Evolutionary conservation across 139 green algal genomes (phyloP).

Genomic region (Mychonastes homosphaera): DNA sequence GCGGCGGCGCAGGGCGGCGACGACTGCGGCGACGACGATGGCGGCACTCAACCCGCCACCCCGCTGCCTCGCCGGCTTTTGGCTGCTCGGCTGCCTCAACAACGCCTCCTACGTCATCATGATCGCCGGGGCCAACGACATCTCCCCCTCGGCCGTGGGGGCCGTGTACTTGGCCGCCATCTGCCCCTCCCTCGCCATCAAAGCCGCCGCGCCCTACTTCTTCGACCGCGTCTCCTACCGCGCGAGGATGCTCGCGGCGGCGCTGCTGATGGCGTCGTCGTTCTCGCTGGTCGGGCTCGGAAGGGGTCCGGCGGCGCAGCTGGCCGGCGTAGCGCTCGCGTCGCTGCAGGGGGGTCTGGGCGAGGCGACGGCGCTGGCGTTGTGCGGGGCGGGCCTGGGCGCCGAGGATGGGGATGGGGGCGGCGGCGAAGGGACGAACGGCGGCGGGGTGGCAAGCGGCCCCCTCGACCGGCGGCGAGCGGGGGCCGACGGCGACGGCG

Average conservation of each 20-base stretch:
- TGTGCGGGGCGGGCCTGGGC: constrained; percentile 37
- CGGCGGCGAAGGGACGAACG: too few relatives aligned
- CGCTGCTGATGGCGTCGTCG: constrained; percentile 31
- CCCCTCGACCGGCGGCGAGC: too few relatives aligned
- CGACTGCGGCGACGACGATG: background rate
- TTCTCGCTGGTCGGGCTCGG: constrained; percentile 35
- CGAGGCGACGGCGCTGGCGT: constrained; percentile 40
- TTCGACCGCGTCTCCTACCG: constrained; percentile 39
- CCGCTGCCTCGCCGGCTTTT: constrained; percentile 22
- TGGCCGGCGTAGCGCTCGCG: constrained; percentile 41
- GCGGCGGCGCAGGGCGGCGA: background rate
- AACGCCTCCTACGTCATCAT: constrained; percentile 15
- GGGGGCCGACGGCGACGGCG: too few relatives aligned
- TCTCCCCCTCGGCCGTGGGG: constrained; percentile 38
- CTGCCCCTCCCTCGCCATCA: constrained; percentile 36
- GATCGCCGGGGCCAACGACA: constrained; percentile 32
- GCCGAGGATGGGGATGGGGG: too few relatives aligned
- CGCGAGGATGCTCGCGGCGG: constrained; percentile 18
- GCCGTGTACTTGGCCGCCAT: constrained; percentile 51
- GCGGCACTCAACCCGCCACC: background rate
- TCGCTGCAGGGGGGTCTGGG: constrained; percentile 46
- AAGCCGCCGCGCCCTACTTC: constrained; percentile 37
- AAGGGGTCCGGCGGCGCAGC: constrained; percentile 17
- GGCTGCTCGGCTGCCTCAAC: constrained; percentile 39
- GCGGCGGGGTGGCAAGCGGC: too few relatives aligned